A percentile compares a stretch with the other conserved stretches of the same genome.
phyloP scores from a whole-genome alignment of 2,329 filamentous ascomycete genomes.

The Pestalotiopsis sp. region DNA sequence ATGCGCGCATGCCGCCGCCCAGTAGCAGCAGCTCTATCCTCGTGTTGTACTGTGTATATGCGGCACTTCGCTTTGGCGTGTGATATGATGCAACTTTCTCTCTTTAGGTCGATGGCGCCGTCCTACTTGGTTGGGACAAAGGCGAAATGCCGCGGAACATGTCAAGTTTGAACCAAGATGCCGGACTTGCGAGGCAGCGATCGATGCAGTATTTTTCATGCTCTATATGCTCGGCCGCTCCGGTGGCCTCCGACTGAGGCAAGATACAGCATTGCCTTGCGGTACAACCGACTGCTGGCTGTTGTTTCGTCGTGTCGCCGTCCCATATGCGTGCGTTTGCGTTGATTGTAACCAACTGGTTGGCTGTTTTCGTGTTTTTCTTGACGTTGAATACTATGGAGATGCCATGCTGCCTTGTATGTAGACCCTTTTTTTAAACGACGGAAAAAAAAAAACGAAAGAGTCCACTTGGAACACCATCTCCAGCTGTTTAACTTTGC shows the following conservation, averaged over 20 bases:
- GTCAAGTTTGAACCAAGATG: neutral
- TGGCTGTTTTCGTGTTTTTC: neutral
- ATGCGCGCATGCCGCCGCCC: too few species aligned
- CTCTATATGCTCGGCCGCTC: neutral
- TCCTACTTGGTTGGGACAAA: neutral
- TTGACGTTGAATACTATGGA: neutral
- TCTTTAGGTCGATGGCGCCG: neutral
- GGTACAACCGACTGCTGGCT: neutral
- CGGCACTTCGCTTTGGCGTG: neutral
- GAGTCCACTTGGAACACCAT: constrained; percentile 13
- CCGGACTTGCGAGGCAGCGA: neutral
- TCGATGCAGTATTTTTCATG: neutral
- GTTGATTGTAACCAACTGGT: neutral
- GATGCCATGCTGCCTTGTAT: neutral
- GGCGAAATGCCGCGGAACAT: neutral
- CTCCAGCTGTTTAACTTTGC: neutral
- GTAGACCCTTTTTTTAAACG: neutral
- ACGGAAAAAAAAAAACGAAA: neutral
- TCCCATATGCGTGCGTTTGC: neutral
- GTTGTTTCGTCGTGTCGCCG: neutral
- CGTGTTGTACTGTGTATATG: neutral
- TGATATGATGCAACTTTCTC: neutral
- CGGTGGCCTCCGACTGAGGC: neutral
- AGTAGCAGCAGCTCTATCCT: neutral
- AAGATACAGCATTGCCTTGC: neutral